Base-by-base conservation (phyloP, 1,139 yeast genomes). In the Taphrina sp. region DNA sequence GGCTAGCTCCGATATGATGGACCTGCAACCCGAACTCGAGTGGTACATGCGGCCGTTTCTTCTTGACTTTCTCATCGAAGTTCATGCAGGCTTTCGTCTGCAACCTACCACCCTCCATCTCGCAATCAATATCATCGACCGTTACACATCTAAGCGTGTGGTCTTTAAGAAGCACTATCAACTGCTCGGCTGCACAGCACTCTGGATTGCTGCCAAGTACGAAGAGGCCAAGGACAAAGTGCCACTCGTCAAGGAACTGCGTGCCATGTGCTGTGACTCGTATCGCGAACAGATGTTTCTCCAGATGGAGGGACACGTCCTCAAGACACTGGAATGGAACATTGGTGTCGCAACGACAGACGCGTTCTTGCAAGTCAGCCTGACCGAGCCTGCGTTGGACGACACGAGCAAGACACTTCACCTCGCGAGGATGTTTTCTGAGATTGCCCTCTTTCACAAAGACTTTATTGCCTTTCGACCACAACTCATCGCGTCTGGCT, bases 161-260 rank as follows among this genome's bases (percentile, higher is more conserved):
- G 95, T 90, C n/a, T 86, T 84, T 71, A 86, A 85, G 66, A 81
- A 89, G 63, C 97, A 92, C 69, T 89, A 88, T 69, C 96, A 90
- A 69, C 74, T 92, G 61, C 92, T 92, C 12, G 96, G 96, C 1
- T 85, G 95, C 65, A 85, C 96, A 1, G 87, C 96, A 3, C 75
- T 92, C 56, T 90, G 97, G 96, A 81, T 92, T 45, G 96, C 97
- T 5, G 88, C 95, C 55, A 92, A 92, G 70, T 87, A 85, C 69
- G 89, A 87, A 66, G 96, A 89, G 69, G 85, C 85, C 67, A 90
- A 90, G 71, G 77, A 81, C 58, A 74, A 87, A 58, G 89, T 88
- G 2, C 96, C 96, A 28, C 82, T 92, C 1, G 75, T 89, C 57
- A 76, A 79, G 55, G 96, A 89, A 65, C 77, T 90, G 62, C 77